These are phyloP conservation scores for Barbarea vulgaris DNA, from an alignment of 345 rosid genomes.

Conservation along the genomic window DNA sequence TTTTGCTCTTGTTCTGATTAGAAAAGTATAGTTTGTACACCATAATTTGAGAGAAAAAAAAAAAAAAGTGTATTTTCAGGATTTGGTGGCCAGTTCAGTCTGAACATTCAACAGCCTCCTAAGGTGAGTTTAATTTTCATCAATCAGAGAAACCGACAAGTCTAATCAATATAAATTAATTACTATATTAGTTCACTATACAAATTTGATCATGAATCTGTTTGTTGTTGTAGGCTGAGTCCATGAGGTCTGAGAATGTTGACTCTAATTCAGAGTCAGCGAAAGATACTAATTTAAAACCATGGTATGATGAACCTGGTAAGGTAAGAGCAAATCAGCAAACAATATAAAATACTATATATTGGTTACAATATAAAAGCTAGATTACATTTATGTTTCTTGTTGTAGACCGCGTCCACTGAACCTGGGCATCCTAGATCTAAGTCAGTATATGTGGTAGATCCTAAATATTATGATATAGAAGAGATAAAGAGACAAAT, in stretches of 20 bases:
- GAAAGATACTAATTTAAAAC: neutral
- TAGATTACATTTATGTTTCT: neutral
- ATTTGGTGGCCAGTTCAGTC: neutral
- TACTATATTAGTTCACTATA: neutral
- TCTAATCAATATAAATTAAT: neutral
- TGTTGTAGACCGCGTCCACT: slow-evolving; percentile 51
- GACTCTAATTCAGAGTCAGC: neutral
- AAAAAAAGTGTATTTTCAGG: neutral
- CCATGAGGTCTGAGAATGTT: slow-evolving; percentile 40
- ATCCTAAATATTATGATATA: slow-evolving; percentile 16
- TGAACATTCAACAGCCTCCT: slow-evolving; percentile 3
- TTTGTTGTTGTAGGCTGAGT: slow-evolving; percentile 48
- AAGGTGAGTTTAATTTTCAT: slow-evolving; percentile 1
- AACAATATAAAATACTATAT: neutral
- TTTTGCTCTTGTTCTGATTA: no score
- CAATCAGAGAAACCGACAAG: neutral
- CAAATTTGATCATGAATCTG: neutral
- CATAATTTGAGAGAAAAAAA: no score
- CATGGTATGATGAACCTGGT: neutral
- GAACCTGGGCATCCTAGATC: slow-evolving; percentile 36
- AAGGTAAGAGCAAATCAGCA: neutral
- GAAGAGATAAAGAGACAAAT: no score
- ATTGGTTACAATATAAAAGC: neutral
- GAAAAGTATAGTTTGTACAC: neutral
- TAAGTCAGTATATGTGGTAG: neutral